Evolutionary conservation across 139 green algal genomes (phyloP), one percentile per base, ranked within the genome.

Genomic region (Prasinococcaceae sp.): DNA sequence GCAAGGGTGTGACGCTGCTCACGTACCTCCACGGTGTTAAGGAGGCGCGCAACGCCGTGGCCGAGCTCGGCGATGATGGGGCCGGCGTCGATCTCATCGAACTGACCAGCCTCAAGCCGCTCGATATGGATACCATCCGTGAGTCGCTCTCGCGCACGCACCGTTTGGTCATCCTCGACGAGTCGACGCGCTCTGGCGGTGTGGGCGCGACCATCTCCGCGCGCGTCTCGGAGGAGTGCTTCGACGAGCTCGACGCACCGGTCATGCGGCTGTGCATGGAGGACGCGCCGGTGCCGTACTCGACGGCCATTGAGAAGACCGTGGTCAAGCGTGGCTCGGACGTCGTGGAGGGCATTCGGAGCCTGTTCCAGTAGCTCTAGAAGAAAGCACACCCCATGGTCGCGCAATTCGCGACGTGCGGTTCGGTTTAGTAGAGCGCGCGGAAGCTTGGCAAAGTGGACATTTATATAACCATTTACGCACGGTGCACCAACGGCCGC

Each of bases 171-270:
- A 96, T 96, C 53, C 82, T 96, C 27, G 86, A 96, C 75, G 88
- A 96, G 78, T 94, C 83, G 79, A 96, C 94, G 84, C 88, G 89
- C 73, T 93, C 84, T 0, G 88, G 88, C 37, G 85, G 79, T 60
- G 90, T 94, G 40, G 84, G 86, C 46, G 88, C 88, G 20, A 94
- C 86, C 0, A 70, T 96, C 6, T 93, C 80, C n/a, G 81, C 87
- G 20, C 70, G 90, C 32, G 92, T 95, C 66, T 76, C 72, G 60
- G 87, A 95, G 74, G 82, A 79, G 14, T 70, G 92, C 2, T 93
- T 94, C 59, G 72, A 94, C 70, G 77, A 93, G 60, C 73, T 95
- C n/a, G 87, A 95, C 70, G 54, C 54, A 16, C 54, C 54, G 9
- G 42, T 62, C 16, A 24, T 30, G 30, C 30, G 54, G n/a, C 25